These are phyloP conservation scores for Curvularia verruculosa DNA, from an alignment of 2,329 filamentous ascomycete genomes.

Conservation along the genomic window DNA sequence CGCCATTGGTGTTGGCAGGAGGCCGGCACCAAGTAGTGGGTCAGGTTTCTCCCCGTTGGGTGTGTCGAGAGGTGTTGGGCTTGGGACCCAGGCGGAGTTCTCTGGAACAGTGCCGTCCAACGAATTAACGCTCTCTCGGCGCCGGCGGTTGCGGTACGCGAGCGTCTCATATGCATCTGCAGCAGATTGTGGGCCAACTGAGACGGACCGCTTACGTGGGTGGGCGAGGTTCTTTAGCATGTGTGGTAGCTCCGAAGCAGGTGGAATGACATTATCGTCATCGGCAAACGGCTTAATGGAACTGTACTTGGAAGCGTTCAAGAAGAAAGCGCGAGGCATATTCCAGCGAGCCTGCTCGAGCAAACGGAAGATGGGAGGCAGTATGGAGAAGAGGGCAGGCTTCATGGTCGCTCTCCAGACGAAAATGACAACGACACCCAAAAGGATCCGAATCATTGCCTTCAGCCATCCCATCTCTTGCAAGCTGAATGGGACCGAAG, in stretches of 20 bases:
- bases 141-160: constrained; percentile 79
- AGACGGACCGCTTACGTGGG: constrained; percentile 80
- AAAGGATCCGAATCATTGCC: constrained; percentile 70
- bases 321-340: constrained; percentile 88
- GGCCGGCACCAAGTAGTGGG: constrained; percentile 50
- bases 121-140: constrained; percentile 65
- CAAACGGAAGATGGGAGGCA: constrained; percentile 87
- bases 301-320: constrained; percentile 87
- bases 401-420: constrained; percentile 91
- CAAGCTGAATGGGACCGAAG: constrained; percentile 69
- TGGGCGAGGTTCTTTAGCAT: constrained; percentile 83
- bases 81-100: constrained; percentile 32
- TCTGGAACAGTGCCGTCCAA: constrained; percentile 39
- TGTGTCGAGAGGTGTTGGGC: constrained; percentile 42
- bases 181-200: constrained; percentile 91
- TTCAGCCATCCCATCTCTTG: constrained; percentile 69
- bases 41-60: constrained; percentile 31
- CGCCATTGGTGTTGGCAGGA: constrained; percentile 56
- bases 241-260: constrained; percentile 82
- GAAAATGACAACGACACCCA: constrained; percentile 85
- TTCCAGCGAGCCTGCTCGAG: constrained; percentile 80
- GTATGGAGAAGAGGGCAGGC: constrained; percentile 73
- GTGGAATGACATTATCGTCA: constrained; percentile 87
- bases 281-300: constrained; percentile 75
- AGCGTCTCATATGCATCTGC: constrained; percentile 96